Percentiles rank a stretch among this genome's conserved stretches.
These are phyloP conservation scores for Cercophora newfieldiana DNA, from an alignment of 495 filamentous ascomycete species.

Conservation along the genomic window DNA sequence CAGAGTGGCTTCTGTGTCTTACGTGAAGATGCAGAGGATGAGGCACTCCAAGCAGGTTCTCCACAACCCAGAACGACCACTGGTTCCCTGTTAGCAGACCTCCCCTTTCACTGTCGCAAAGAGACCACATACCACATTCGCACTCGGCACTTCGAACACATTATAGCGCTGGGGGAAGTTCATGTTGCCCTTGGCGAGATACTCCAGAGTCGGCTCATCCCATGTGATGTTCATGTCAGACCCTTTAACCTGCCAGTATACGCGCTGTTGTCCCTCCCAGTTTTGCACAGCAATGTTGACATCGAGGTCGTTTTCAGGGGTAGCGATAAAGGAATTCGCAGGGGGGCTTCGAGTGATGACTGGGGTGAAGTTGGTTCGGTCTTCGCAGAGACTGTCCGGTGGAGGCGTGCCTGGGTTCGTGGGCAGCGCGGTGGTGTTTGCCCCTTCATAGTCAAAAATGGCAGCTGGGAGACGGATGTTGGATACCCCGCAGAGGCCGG, in stretches of 20 bases:
- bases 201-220: conserved; percentile 37
- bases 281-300: conserved; percentile 9
- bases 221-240: conserved; percentile 30
- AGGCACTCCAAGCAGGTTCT: conserved; percentile 23
- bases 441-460: conserved; percentile 22
- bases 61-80: conserved; percentile 49
- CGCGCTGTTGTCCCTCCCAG: conserved; percentile 18
- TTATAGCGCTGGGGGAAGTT: conserved; percentile 35
- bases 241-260: conserved; percentile 32
- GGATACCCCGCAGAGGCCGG: conserved; percentile 5
- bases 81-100: background rate
- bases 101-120: too few relatives aligned
- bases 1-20: background rate
- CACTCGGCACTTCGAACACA: conserved; percentile 37
- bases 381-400: conserved; percentile 17
- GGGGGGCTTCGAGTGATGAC: conserved; percentile 13
- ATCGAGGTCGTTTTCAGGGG: conserved; percentile 12
- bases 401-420: conserved; percentile 11
- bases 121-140: conserved; percentile 46
- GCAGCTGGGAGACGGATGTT: conserved; percentile 11
- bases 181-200: conserved; percentile 38
- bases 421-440: conserved; percentile 10
- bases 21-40: conserved; percentile 56
- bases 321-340: conserved; percentile 3
- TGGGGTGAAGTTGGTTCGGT: conserved; percentile 13